Evolutionary conservation across 257 asterid species (phyloP).

Genomic region (Penstemon newberryi): DNA sequence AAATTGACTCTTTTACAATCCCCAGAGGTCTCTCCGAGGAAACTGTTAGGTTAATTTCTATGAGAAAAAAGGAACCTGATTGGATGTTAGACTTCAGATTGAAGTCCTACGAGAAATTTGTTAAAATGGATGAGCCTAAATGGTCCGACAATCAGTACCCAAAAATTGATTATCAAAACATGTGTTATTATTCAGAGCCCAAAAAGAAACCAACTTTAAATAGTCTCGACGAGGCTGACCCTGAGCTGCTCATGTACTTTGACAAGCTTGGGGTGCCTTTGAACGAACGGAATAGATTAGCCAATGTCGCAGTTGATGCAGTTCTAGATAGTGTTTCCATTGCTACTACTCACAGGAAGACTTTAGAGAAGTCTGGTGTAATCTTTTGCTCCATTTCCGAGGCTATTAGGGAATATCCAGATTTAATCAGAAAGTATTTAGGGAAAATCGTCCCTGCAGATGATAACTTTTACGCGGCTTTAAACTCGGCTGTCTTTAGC

Average conservation of each 20-base stretch:
- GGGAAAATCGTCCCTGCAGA: conserved; percentile 91
- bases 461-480: conserved; percentile 80
- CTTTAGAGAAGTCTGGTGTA: conserved; percentile 80
- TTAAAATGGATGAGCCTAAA: conserved; percentile 71
- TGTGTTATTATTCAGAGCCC: conserved; percentile 87
- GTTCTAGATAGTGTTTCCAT: conserved; percentile 94
- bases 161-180: conserved; percentile 62
- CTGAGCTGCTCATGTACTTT: conserved; percentile 76
- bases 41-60: conserved; percentile 77
- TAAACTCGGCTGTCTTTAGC: conserved; percentile 91
- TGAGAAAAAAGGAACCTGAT: conserved; percentile 65
- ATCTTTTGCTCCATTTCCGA: conserved; percentile 95
- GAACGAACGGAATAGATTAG: conserved; percentile 81
- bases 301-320: conserved; percentile 95
- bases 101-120: conserved; percentile 65
- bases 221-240: conserved; percentile 90
- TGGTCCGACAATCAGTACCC: conserved; percentile 94
- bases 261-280: conserved; percentile 87
- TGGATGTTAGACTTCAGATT: conserved; percentile 92
- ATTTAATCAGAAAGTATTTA: conserved; percentile 68
- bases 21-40: conserved; percentile 88
- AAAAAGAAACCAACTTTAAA: conserved; percentile 80
- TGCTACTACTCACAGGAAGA: conserved; percentile 88
- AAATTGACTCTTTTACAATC: conserved; percentile 83
- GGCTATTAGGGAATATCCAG: conserved; percentile 83